Evolutionary conservation across 2,329 filamentous ascomycete genomes (phyloP).

Genomic region (Fusarium sp.): DNA sequence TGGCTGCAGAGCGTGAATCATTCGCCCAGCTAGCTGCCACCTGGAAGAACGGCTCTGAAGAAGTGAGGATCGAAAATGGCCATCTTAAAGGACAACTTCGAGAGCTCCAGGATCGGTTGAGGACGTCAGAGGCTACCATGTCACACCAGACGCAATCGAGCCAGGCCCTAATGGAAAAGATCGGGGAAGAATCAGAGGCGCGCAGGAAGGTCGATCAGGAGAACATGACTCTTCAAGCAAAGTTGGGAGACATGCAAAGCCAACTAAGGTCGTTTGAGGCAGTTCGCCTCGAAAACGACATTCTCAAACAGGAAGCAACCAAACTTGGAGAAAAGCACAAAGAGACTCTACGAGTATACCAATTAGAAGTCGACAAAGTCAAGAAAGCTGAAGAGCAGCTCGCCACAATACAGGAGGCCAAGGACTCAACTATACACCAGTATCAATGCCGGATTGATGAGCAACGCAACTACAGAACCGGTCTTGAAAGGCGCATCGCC

Average conservation of each 20-base stretch:
- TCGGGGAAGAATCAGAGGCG: not conserved
- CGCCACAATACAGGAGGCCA: not conserved
- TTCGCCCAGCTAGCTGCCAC: not conserved
- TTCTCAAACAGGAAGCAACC: not conserved
- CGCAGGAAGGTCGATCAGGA: not conserved
- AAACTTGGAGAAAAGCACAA: not conserved
- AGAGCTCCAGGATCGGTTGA: not conserved
- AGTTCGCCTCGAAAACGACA: not conserved
- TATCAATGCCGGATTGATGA: not conserved
- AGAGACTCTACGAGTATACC: no score
- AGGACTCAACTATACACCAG: not conserved
- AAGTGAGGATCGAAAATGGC: not conserved
- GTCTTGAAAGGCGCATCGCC: not conserved
- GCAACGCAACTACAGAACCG: not conserved
- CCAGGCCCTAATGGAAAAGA: not conserved
- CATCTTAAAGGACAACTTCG: not conserved
- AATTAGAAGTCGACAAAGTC: not conserved
- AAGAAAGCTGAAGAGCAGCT: not conserved
- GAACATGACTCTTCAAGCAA: not conserved
- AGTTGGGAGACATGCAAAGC: not conserved
- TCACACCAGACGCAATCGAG: not conserved
- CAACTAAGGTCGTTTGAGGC: not conserved
- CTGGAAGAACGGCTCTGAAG: not conserved
- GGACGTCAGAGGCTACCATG: fast-evolving
- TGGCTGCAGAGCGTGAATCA: not conserved